Conservation (phyloP, 208 protist genomes). For the Strigomonas culicis region DNA sequence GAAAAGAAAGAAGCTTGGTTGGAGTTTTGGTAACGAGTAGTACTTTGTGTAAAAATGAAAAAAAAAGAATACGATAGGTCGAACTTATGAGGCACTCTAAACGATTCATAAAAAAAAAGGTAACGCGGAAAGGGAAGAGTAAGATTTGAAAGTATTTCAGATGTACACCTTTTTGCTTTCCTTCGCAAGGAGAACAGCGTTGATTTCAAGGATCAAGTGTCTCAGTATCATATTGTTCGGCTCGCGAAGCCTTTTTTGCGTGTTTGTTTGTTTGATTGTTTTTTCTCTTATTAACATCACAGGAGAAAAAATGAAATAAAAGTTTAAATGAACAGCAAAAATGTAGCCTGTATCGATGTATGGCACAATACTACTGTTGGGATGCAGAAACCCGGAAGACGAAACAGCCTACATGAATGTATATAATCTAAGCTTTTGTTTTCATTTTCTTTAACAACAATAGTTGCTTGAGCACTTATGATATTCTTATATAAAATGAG, state of each 20-base stretch:
- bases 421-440: not conserved
- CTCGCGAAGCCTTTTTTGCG: not conserved
- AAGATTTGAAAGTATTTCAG: not conserved
- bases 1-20: slow-evolving; percentile 7
- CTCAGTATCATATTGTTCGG: not conserved
- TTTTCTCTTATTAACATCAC: not conserved
- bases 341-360: not conserved
- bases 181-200: no score
- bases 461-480: not conserved
- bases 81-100: not conserved
- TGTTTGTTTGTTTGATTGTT: not conserved
- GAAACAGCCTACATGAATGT: not conserved
- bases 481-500: not conserved
- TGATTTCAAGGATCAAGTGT: no score
- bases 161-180: not conserved
- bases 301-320: slow-evolving; percentile 1
- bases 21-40: not conserved
- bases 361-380: not conserved
- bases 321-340: not conserved
- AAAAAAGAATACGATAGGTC: not conserved
- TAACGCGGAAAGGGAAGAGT: not conserved
- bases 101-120: no score
- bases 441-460: not conserved
- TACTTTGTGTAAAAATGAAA: not conserved
- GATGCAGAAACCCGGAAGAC: not conserved